Conservation (phyloP, 352 stramenopile species). For the Pilasporangium apinafurcum region DNA sequence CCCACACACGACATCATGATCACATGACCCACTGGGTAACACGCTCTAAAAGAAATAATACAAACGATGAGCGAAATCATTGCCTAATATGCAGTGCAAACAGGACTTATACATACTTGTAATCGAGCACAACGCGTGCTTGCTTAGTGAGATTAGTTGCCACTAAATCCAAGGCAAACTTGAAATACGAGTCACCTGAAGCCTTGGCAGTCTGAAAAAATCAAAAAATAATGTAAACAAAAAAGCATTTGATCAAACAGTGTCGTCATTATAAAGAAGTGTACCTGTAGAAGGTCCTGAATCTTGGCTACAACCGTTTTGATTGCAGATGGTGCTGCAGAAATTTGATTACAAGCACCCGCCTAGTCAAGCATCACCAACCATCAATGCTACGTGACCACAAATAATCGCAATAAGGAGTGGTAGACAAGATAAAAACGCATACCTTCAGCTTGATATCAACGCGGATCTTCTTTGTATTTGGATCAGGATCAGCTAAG, state of each 20-base stretch:
- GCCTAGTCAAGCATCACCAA: no score
- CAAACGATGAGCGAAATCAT: not conserved
- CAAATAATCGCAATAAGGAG: not conserved
- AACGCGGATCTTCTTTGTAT: constrained; percentile 61
- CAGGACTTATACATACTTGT: constrained; percentile 44
- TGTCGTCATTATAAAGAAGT: not conserved
- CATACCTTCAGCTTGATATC: constrained; percentile 59
- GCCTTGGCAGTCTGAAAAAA: constrained; percentile 35
- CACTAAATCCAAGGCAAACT: constrained; percentile 67
- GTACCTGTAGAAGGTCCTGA: constrained; percentile 47
- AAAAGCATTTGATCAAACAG: not conserved
- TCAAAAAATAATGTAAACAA: not conserved
- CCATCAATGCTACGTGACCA: no score
- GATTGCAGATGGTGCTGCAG: constrained; percentile 56
- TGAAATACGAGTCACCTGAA: constrained; percentile 53
- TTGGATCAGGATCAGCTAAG: constrained; percentile 31
- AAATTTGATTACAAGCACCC: constrained; percentile 79
- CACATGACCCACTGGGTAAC: constrained; percentile 65
- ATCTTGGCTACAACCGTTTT: constrained; percentile 65
- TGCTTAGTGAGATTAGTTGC: constrained; percentile 68
- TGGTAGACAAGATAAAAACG: not conserved
- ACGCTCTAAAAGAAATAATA: constrained; percentile 25
- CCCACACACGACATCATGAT: constrained; percentile 74
- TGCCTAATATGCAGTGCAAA: constrained; percentile 1
- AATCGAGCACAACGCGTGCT: constrained; percentile 55